Base-by-base conservation (phyloP, 208 protist genomes). In the Trypanosoma mega region DNA sequence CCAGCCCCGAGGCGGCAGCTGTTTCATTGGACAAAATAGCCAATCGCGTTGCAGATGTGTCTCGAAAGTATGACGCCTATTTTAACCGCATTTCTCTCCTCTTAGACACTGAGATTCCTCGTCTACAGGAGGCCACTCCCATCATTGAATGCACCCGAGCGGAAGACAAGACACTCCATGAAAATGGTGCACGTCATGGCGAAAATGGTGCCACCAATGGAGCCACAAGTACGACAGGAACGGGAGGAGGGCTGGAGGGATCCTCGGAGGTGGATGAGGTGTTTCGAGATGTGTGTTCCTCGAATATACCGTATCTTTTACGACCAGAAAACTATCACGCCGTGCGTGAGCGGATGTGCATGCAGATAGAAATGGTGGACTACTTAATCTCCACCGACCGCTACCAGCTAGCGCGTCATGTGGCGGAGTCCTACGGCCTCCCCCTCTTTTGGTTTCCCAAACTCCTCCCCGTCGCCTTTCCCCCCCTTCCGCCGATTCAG, bases 321-420 rank as follows among this genome's bases (percentile, higher is more conserved):
- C 57, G 60, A 23, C 69, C 71, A 4, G 72, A 72, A 36, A 80
- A 89, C 48, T 76, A 87, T 52, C 43, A 53, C 9, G 65, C 71
- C 43, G 43, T 67, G 5, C 70, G 75, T 11, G 61, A 82, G 39
- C 64, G 75, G 36, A 46, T 94, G 46, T 67, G 68, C 21, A 63
- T 94, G 9, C 82, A 80, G 11, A 73, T 88, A 9, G 87, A 94
- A 34, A 82, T 94, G 59, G 74, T 94, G 1, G 65, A 86, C 27
- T 94, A 94, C 65, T 71, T 94, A 23, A 75, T 94, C 36, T 58
- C 67, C 8, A 94, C 87, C n/a, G 63, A 78, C 11, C 79, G 84
- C 11, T 44, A 65, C 29, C 58, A 49, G 31, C 66, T 89, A 16
- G 87, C 87, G 14, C 49, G 54, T 43, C 79, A 88, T 59, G 80